Evolutionary conservation across 306 rosid species (phyloP).

Genomic region (Cotoneaster glaucophyllus): DNA sequence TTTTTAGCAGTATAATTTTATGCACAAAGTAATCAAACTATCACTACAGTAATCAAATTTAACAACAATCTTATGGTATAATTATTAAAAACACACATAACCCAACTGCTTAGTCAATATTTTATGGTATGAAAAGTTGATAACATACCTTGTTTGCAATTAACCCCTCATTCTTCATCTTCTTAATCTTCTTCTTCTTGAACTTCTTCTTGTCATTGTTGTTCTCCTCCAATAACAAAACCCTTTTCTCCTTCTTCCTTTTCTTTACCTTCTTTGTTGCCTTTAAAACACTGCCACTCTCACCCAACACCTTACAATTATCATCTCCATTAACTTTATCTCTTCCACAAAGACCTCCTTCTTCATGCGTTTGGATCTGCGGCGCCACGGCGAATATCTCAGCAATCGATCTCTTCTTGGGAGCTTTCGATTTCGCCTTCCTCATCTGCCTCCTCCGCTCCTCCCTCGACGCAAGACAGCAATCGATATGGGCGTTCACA

Average conservation of each 20-base stretch:
- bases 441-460: constrained; percentile 34
- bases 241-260: constrained; percentile 33
- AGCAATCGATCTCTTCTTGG: constrained; percentile 79
- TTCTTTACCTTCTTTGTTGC: constrained; percentile 32
- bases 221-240: constrained; percentile 10
- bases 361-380: constrained; percentile 36
- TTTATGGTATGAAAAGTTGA: constrained; percentile 27
- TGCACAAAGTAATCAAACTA: constrained; percentile 33
- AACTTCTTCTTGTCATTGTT: constrained; percentile 22
- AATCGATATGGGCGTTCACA: constrained; percentile 55
- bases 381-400: constrained; percentile 87
- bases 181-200: constrained; percentile 29
- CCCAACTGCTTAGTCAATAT: background rate
- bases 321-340: constrained; percentile 2
- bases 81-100: background rate
- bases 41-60: background rate
- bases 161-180: constrained; percentile 11
- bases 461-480: constrained; percentile 43
- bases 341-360: background rate
- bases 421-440: constrained; percentile 44
- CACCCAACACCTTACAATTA: constrained; percentile 15
- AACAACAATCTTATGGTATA: background rate
- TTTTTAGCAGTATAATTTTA: constrained; percentile 48
- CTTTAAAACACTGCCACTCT: constrained; percentile 16
- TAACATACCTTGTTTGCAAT: constrained; percentile 55